These are phyloP conservation scores for Heterococcus sp. DNA, from an alignment of 108 stramenopile genomes.

Conservation along the genomic window DNA sequence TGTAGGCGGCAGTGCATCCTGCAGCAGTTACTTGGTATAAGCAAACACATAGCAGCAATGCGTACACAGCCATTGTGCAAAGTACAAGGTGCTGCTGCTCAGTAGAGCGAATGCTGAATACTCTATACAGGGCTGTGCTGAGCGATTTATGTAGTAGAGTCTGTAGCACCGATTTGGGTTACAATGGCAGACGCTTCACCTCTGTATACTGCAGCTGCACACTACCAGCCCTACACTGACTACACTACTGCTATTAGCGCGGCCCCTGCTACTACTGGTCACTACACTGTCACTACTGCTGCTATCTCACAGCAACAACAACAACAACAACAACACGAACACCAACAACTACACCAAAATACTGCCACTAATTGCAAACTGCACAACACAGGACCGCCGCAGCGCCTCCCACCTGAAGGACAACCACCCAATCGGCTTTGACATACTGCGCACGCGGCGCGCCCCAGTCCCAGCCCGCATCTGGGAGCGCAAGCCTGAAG, in stretches of 20 bases:
- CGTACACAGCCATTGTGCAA: no score
- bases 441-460: conserved; percentile 29
- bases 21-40: no score
- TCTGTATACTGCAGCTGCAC: not conserved
- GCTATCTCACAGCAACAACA: not conserved
- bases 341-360: not conserved
- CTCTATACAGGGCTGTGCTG: no score
- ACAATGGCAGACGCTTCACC: no score
- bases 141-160: no score
- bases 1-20: no score
- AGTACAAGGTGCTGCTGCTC: no score
- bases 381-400: conserved; percentile 18
- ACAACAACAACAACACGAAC: not conserved
- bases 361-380: not conserved
- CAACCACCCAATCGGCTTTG: conserved; percentile 50
- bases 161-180: no score
- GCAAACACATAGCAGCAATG: no score
- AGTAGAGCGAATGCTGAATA: no score
- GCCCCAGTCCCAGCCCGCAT: conserved; percentile 33
- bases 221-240: not conserved
- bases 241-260: no score
- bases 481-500: conserved; percentile 48
- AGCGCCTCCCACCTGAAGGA: conserved; percentile 38
- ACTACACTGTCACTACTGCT: not conserved
- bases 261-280: not conserved